These are phyloP conservation scores for Diutina siamensis DNA, from an alignment of 1,139 yeast species.

Conservation along the genomic window DNA sequence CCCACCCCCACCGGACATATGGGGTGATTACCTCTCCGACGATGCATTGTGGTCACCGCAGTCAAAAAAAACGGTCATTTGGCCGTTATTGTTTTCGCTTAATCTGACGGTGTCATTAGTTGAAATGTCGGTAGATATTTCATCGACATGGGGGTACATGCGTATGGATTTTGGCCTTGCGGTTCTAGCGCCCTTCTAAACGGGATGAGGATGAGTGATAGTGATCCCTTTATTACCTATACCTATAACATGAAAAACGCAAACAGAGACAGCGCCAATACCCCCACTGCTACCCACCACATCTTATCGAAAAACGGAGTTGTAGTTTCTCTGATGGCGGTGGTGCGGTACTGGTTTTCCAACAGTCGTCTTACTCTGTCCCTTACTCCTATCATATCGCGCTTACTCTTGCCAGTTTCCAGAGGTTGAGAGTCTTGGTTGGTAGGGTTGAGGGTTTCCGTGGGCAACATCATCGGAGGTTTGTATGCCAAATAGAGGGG, in stretches of 20 bases:
- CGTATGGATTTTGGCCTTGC: too few relatives aligned
- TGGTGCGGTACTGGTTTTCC: slow-evolving; percentile 66
- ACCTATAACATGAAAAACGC: slow-evolving; percentile 9
- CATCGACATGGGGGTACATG: too few relatives aligned
- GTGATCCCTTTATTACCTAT: neutral
- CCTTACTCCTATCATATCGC: slow-evolving; percentile 24
- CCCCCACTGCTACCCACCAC: slow-evolving; percentile 33
- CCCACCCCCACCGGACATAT: too few relatives aligned
- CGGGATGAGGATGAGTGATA: neutral
- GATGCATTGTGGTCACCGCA: too few relatives aligned
- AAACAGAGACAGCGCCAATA: slow-evolving; percentile 15
- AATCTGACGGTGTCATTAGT: too few relatives aligned
- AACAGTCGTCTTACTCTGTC: slow-evolving; percentile 53
- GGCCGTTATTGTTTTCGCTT: too few relatives aligned
- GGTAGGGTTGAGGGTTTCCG: slow-evolving; percentile 82
- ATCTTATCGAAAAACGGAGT: slow-evolving; percentile 31
- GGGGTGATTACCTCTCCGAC: too few relatives aligned
- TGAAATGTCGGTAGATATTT: too few relatives aligned
- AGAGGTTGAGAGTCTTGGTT: slow-evolving; percentile 19
- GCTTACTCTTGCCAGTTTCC: slow-evolving; percentile 14
- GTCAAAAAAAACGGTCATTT: too few relatives aligned
- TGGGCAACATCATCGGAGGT: slow-evolving; percentile 96
- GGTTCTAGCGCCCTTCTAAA: too few relatives aligned
- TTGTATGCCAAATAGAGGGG: slow-evolving; percentile 85
- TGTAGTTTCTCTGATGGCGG: slow-evolving; percentile 42